Conservation (phyloP, 768 basidiomycete species). For the Sarcomyxa edulis region DNA sequence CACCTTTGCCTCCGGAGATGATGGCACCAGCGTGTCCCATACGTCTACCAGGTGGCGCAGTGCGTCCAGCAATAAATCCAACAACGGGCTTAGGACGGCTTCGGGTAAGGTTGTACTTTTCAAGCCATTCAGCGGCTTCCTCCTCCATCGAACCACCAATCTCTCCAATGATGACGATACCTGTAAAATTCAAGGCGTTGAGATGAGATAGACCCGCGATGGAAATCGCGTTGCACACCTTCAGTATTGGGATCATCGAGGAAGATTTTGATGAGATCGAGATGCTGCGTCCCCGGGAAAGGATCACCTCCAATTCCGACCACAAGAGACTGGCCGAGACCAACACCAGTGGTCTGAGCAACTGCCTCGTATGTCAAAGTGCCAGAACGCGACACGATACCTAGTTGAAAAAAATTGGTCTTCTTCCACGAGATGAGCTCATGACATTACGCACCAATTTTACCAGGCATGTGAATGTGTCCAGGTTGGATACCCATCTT, state of each 20-base stretch:
- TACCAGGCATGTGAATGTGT: constrained; percentile 94
- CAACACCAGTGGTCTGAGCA: constrained; percentile 92
- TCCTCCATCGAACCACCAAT: constrained; percentile 99
- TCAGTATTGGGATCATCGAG: constrained; percentile 91
- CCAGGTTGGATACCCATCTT: constrained; percentile 99
- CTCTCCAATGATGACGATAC: constrained; percentile 97
- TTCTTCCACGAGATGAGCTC: background rate
- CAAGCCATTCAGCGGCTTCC: constrained; percentile 95
- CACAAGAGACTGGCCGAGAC: constrained; percentile 94
- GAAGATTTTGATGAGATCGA: constrained; percentile 95
- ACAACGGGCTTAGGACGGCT: constrained; percentile 90
- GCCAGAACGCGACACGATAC: constrained; percentile 92
- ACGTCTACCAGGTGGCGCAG: constrained; percentile 94
- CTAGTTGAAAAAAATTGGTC: constrained; percentile 29
- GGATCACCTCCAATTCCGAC: constrained; percentile 98
- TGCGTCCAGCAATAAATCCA: constrained; percentile 96
- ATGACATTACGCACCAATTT: constrained; percentile 69
- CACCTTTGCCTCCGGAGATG: constrained; percentile 95
- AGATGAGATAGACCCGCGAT: background rate
- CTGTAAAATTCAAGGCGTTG: constrained; percentile 28
- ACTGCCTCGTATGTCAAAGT: constrained; percentile 99
- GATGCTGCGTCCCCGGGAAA: constrained; percentile 92
- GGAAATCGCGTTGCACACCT: constrained; percentile 41
- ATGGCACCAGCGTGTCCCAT: constrained; percentile 99
- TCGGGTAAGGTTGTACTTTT: constrained; percentile 87